A percentile compares a stretch with the other conserved stretches of the same genome.
Evolutionary conservation across 306 rosid species (phyloP).

Genomic region (Prunus salicina): DNA sequence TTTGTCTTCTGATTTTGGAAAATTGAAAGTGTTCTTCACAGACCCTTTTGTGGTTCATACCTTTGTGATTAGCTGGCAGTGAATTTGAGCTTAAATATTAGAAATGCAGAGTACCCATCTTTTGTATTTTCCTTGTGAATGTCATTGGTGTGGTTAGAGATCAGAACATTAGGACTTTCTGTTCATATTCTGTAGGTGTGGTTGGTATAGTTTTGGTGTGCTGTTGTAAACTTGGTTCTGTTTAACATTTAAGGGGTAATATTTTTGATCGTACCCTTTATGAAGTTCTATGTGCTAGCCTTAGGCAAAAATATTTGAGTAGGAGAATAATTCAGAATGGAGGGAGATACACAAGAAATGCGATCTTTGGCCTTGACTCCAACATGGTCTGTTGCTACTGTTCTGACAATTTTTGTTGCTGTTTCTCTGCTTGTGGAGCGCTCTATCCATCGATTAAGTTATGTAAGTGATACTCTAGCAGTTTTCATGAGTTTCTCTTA

Average conservation of each 20-base stretch:
- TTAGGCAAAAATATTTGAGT: constrained; percentile 8
- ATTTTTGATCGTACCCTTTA: background rate
- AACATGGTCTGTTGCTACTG: constrained; percentile 98
- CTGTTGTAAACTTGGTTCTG: background rate
- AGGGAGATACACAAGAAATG: constrained; percentile 46
- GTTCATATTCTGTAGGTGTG: constrained; percentile 7
- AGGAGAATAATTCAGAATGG: constrained; percentile 46
- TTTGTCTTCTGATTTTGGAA: constrained; percentile 8
- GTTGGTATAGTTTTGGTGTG: constrained; percentile 7
- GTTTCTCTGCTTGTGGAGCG: constrained; percentile 95
- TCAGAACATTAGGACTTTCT: constrained; percentile 10
- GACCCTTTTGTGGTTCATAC: background rate
- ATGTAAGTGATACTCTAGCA: constrained; percentile 33
- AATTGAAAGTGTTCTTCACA: background rate
- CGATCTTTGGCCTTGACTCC: constrained; percentile 97
- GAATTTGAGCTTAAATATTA: background rate
- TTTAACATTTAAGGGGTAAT: background rate
- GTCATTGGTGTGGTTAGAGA: constrained; percentile 2
- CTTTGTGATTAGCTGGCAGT: constrained; percentile 17
- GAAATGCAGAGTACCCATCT: background rate
- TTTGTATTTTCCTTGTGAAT: background rate
- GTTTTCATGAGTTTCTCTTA: background rate
- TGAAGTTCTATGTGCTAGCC: constrained; percentile 1
- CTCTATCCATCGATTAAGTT: constrained; percentile 67
- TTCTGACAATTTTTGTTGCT: constrained; percentile 78